These are phyloP conservation scores for Cordyceps tenuipes DNA, from an alignment of 2,329 filamentous ascomycete species.

Conservation along the genomic window DNA sequence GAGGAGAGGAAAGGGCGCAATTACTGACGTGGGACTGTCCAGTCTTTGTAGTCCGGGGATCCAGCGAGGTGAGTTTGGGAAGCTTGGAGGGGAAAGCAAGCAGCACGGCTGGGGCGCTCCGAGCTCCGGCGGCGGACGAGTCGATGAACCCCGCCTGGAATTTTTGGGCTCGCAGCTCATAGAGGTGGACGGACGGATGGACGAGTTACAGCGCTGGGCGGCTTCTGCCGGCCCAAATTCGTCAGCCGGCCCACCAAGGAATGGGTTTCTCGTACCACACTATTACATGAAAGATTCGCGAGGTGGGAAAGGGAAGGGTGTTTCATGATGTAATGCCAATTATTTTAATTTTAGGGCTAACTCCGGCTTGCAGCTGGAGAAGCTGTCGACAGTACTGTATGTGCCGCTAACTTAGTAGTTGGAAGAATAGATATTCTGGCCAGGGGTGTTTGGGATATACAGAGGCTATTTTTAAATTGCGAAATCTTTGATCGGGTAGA, in stretches of 20 bases:
- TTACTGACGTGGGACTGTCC: conserved; percentile 4
- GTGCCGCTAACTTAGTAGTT: too few species aligned
- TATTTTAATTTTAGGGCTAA: neutral
- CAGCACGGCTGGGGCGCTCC: conserved; percentile 1
- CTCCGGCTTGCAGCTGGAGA: neutral
- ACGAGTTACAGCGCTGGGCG: neutral
- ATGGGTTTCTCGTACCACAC: conserved; percentile 11
- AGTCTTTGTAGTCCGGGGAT: neutral
- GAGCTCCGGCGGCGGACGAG: conserved; percentile 4
- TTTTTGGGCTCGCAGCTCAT: neutral
- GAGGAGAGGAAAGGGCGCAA: neutral
- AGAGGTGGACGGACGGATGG: neutral
- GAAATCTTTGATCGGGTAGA: neutral
- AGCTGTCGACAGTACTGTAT: too few species aligned
- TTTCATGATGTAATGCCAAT: conserved; percentile 7
- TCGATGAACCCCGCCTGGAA: neutral
- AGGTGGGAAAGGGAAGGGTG: neutral
- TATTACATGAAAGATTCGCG: conserved; percentile 10
- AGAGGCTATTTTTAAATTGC: neutral
- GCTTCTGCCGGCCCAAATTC: conserved; percentile 15
- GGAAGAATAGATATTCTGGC: too few species aligned
- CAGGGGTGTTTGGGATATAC: neutral
- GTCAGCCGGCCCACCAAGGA: conserved; percentile 2
- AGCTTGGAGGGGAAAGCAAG: neutral
- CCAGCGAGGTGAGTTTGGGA: neutral